phyloP scores from a whole-genome alignment of 164 flowering plant species.

The Warburgia ugandensis region DNA sequence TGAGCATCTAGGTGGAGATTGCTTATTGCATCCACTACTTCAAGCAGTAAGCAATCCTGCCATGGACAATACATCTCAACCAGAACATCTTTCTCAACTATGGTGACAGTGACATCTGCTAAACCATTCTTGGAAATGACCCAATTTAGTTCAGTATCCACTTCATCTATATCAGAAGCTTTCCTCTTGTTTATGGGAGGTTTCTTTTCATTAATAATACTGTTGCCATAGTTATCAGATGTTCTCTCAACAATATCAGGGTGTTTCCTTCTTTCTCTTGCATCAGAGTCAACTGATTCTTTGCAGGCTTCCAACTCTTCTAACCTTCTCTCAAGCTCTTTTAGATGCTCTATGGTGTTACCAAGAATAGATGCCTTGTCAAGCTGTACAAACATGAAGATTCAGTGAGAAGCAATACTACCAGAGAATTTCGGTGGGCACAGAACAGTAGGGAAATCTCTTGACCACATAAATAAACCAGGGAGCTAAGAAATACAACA shows the following conservation, averaged over 20 bases:
- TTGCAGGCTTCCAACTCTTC: conserved; percentile 55
- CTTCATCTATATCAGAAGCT: conserved; percentile 43
- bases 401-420: no score
- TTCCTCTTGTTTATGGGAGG: conserved; percentile 55
- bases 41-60: conserved; percentile 63
- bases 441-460: no score
- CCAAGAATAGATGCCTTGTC: conserved; percentile 62
- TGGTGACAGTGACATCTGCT: conserved; percentile 34
- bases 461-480: no score
- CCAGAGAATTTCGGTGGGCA: no score
- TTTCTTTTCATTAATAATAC: conserved; percentile 21
- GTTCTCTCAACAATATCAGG: conserved; percentile 47
- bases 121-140: conserved; percentile 22
- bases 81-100: conserved; percentile 39
- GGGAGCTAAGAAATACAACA: no score
- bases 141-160: conserved; percentile 25
- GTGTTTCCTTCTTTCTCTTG: conserved; percentile 32
- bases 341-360: conserved; percentile 64
- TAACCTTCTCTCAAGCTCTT: conserved; percentile 69
- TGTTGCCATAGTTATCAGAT: conserved; percentile 53
- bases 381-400: conserved; percentile 35
- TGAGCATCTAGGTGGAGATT: conserved; percentile 55
- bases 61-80: conserved; percentile 64
- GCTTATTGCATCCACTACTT: conserved; percentile 57
- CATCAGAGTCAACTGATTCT: conserved; percentile 27